Evolutionary conservation across 768 basidiomycete species (phyloP), one percentile per base, ranked within the genome.

Genomic region (Boletus pseudopeckii): DNA sequence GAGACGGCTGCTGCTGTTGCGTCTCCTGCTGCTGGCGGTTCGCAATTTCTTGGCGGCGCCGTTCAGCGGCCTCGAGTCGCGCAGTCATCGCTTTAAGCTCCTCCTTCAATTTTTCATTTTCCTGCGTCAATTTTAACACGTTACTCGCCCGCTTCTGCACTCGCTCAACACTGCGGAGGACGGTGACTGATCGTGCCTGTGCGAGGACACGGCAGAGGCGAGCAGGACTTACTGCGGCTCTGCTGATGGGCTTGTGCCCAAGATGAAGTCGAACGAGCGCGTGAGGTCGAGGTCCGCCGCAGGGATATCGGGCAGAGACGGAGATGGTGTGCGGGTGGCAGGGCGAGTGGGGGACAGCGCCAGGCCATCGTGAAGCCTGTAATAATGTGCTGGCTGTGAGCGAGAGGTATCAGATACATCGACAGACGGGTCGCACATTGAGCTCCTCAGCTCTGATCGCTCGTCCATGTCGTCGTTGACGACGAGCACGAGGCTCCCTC

Each of bases 71-170:
- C 71, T 88, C 86, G 59, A 91, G 74, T 60, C 87, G 73, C 57
- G 86, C 86, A 18, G 80, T 77, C 84, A 91, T 86, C 46, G 82
- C 86, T 64, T 77, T 82, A 64, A 92, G 78, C 71, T 90, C 83
- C 46, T 79, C 84, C 70, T 86, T 84, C 55, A 92, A 74, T 69
- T 84, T 86, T 68, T 88, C 85, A 68, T 90, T 86, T 76, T 92
- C 89, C 72, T 86, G 77, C 20, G 85, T 77, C 34, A 92, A 75
- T 64, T 86, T 88, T 64, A 88, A 68, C 54, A 91, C 86, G 69
- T 86, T 90, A 62, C 85, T 87, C 39, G 82, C 84, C 56, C 89
- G 83, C 71, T 90, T 90, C 66, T 87, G 75, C 58, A 80, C 67
- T 53, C 68, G 70, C 57, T 74, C 70, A 32, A 24, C 57, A 43